phyloP scores from a whole-genome alignment of 2,329 filamentous ascomycete species.

The Didymella lethalis region DNA sequence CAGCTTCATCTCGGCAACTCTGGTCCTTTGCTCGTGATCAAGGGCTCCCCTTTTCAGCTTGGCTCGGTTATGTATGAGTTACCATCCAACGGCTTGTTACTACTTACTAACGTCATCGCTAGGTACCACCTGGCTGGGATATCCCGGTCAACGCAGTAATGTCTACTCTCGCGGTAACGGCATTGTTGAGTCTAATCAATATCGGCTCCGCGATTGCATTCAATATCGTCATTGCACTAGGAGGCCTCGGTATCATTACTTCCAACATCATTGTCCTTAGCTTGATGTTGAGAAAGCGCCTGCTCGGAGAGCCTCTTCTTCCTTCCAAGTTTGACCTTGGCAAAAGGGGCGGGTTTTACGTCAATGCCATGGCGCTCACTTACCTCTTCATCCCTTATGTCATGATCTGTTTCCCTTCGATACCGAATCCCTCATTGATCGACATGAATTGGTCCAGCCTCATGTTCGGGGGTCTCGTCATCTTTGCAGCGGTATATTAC shows the following conservation, averaged over 20 bases:
- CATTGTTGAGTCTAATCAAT: background rate
- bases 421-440: background rate
- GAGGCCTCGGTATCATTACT: background rate
- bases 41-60: background rate
- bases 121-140: background rate
- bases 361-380: background rate
- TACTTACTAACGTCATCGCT: background rate
- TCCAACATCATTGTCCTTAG: background rate
- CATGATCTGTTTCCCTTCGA: background rate
- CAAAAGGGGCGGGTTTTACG: background rate
- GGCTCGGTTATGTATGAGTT: background rate
- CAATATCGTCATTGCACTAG: background rate
- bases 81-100: background rate
- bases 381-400: background rate
- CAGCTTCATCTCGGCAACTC: background rate
- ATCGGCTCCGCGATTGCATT: background rate
- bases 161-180: background rate
- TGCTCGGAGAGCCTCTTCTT: background rate
- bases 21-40: background rate
- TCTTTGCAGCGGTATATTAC: background rate
- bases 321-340: background rate
- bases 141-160: background rate
- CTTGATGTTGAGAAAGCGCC: background rate
- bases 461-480: background rate
- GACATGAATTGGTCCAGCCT: background rate